Evolutionary conservation across 176 grass and related monocot species (phyloP), one percentile per base, ranked within the genome.

Genomic region (Eremochloa ophiuroides): DNA sequence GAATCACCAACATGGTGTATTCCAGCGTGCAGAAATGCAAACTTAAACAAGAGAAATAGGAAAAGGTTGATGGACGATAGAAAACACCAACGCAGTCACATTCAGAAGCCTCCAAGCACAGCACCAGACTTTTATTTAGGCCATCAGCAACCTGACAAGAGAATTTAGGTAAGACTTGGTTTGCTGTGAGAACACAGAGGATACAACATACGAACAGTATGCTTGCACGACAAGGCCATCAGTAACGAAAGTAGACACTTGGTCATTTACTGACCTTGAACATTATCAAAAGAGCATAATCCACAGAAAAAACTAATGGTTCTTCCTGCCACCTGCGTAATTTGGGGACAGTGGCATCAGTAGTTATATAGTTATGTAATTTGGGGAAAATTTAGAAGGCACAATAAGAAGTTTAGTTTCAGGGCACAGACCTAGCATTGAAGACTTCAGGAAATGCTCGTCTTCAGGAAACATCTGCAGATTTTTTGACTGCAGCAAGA

Each of bases 401-500:
- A 71, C 5, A 38, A 56, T 43, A 83, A 23, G 11, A 65, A 8
- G 17, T 29, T 65, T 6, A 63, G 33, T 48, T 65, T 22, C 62
- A 2, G 1, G 31, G 20, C 17, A 74, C 64, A 51, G 6, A 86
- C 83, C 76, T 75, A 0, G 29, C 3, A 55, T 8, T 8, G 65
- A 41, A 37, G 88, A 22, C 22, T 82, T 86, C 10, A 94, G 80
- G 44, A 94, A 88, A 29, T 77, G 56, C 31, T 87, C 81, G 13
- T 97, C 91, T 80, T 93, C 91, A 62, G 84, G 56, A 77, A 88
- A 91, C n/a, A 94, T 50, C 83, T 87, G 80, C 27, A 96, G 83
- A 46, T 96, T 96, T 43, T 87, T 86, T 0, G 81, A 88, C 60
- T 91, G 93, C 47, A 93, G 71, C 62, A 91, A 85, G 85, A 83